A percentile compares a stretch with the other conserved stretches of the same genome.
phyloP scores from a whole-genome alignment of 805 yeast genomes.

The Starmerella etchellsii region DNA sequence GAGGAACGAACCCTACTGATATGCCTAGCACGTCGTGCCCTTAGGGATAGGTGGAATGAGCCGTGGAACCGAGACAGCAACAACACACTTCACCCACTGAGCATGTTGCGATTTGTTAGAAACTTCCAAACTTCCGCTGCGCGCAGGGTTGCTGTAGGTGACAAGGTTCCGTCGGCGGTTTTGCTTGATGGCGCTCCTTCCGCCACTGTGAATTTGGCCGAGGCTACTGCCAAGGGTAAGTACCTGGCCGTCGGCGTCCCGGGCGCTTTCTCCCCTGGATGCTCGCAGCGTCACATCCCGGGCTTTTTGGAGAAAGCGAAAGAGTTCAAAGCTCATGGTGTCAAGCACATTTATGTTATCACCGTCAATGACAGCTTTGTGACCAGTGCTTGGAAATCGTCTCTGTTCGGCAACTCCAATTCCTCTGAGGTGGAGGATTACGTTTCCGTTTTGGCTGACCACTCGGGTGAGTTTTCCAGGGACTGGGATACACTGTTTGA shows the following conservation, averaged over 20 bases:
- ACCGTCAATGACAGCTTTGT: conserved; percentile 85
- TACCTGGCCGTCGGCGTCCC: conserved; percentile 49
- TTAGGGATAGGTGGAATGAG: no score
- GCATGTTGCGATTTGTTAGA: conserved; percentile 5
- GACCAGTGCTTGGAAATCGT: conserved; percentile 63
- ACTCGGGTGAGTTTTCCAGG: conserved; percentile 57
- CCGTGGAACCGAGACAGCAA: no score
- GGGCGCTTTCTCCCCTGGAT: conserved; percentile 74
- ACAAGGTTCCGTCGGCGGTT: conserved; percentile 44
- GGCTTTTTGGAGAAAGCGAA: conserved; percentile 46
- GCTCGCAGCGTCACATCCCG: conserved; percentile 60
- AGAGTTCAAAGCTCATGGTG: conserved; percentile 54
- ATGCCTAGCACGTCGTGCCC: no score
- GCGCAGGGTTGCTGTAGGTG: conserved; percentile 42
- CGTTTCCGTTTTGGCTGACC: conserved; percentile 56
- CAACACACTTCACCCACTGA: no score
- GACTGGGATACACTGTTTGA: conserved; percentile 59
- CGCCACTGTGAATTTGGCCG: conserved; percentile 43
- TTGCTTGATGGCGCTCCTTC: conserved; percentile 53
- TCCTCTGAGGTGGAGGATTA: conserved; percentile 27
- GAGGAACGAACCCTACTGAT: no score
- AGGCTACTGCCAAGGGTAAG: conserved; percentile 36
- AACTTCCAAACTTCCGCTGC: conserved; percentile 18
- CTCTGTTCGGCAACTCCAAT: conserved; percentile 15
- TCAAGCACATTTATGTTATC: conserved; percentile 46